Percentiles rank a stretch among this genome's conserved stretches.
These are phyloP conservation scores for Acanthamoeba triangularis DNA, from an alignment of 208 protist genomes.

Conservation along the genomic window DNA sequence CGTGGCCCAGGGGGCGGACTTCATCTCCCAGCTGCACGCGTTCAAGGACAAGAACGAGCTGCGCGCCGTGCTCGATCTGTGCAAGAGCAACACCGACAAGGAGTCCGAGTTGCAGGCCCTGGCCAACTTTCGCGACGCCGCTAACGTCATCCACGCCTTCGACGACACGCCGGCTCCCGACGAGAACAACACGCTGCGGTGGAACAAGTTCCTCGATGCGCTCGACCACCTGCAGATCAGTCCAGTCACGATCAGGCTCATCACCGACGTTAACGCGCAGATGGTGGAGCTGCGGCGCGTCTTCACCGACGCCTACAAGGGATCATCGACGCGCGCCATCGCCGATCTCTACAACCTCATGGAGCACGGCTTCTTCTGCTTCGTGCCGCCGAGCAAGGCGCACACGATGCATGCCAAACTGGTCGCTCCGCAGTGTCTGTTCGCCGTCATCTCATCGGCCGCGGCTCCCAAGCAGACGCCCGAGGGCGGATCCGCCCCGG, in stretches of 20 bases:
- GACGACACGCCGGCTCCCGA: not conserved
- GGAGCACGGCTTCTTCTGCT: conserved; percentile 34
- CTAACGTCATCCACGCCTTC: conserved; percentile 25
- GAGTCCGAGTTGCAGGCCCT: conserved; percentile 57
- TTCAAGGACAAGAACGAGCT: conserved; percentile 55
- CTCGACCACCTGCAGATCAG: not conserved
- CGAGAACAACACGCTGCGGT: not conserved
- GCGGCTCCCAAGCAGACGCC: not conserved
- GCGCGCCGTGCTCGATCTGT: conserved; percentile 64
- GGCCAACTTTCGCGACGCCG: conserved; percentile 58
- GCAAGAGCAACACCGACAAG: conserved; percentile 69
- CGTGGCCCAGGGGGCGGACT: not conserved
- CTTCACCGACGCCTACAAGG: conserved; percentile 25
- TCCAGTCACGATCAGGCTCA: not conserved
- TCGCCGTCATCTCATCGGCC: not conserved
- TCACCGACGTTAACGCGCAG: conserved; percentile 44
- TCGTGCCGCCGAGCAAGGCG: conserved; percentile 23
- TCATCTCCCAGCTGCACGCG: not conserved
- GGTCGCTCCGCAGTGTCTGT: conserved; percentile 45
- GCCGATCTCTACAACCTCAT: conserved; percentile 52
- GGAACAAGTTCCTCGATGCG: not conserved
- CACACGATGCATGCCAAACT: not conserved
- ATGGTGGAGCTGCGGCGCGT: conserved; percentile 42
- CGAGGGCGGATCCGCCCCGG: not conserved
- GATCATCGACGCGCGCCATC: conserved; percentile 54